phyloP scores from a whole-genome alignment of 108 stramenopile genomes.

The Cylindrotheca closterium region DNA sequence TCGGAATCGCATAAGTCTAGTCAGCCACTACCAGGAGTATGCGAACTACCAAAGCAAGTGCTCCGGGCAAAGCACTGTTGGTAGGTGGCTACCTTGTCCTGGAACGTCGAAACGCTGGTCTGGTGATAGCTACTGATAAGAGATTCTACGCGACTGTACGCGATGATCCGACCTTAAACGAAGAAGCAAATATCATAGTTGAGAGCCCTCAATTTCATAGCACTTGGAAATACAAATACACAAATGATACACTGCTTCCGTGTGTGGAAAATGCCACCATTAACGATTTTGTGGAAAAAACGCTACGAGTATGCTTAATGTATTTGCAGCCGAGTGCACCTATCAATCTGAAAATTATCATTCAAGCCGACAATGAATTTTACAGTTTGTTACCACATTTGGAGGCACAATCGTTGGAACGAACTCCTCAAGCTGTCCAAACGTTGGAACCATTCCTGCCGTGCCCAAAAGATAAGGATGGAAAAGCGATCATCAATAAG shows the following conservation, averaged over 20 bases:
- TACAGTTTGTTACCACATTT: conserved; percentile 86
- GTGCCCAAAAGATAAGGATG: conserved; percentile 57
- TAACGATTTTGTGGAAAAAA: conserved; percentile 83
- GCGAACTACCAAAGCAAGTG: conserved; percentile 33
- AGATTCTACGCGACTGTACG: conserved; percentile 80
- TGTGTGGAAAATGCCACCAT: conserved; percentile 26
- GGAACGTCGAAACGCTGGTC: conserved; percentile 83
- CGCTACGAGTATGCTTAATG: conserved; percentile 65
- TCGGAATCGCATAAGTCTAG: too few species aligned
- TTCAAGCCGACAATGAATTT: conserved; percentile 97
- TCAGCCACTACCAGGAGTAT: too few species aligned
- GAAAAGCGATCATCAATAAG: conserved; percentile 76
- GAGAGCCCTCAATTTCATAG: conserved; percentile 78
- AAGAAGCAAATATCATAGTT: conserved; percentile 33
- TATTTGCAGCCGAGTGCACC: conserved; percentile 25
- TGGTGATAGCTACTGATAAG: conserved; percentile 83
- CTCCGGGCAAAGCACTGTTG: conserved; percentile 92
- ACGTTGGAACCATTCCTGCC: conserved; percentile 76
- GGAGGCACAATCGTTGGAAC: conserved; percentile 32
- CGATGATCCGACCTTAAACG: conserved; percentile 6
- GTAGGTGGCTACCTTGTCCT: conserved; percentile 95
- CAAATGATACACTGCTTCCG: conserved; percentile 18
- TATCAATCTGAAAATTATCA: conserved; percentile 52
- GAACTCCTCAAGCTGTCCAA: conserved; percentile 59
- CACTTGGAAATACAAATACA: conserved; percentile 26